Base-by-base conservation (phyloP, 495 filamentous ascomycete species). In the Penicillium subrubescens region DNA sequence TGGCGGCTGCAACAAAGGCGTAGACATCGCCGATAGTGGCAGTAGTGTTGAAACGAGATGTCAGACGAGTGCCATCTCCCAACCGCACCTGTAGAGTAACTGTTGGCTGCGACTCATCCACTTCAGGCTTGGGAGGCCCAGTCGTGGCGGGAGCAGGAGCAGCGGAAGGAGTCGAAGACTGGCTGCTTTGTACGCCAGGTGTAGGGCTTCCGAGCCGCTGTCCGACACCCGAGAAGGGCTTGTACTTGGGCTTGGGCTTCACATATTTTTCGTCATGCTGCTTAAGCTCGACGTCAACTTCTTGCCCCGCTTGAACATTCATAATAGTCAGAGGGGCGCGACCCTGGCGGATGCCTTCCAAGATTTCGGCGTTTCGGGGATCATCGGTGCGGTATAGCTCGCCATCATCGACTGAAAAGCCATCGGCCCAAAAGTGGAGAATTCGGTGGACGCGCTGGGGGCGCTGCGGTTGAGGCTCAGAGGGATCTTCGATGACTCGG, bases 401-500 rank as follows among this genome's bases (percentile, higher is more conserved):
- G 21, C 95, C 95, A 70, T 98, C 94, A 66, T 97, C 96, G 39
- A 99, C 88, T 51, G 92, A 97, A 71, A 98, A 97, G 3, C 95
- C 95, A 76, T 99, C 91, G 15, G 84, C 80, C 95, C 95, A 99
- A 64, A 99, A 89, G 68, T 97, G 93, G 43, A 99, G 83, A 19
- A 86, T 86, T 43, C 93, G 87, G 44, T 86, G 83, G 14, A 86
- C 85, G n/a, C 84, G 77, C 59, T 79, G 77, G 6, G 83, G 73
- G 8, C 71, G 71, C 58, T 81, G 78, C 19, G 81, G 72, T 8
- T 68, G 57, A 51, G 75, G 73, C 7, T 81, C 82, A 31, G 72
- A 76, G 41, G 92, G 86, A 61, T 90, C 86, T 19, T 89, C 87
- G 59, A 98, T 86, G 19, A 85, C 77, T 53, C 87, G 82, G 65